Conservation (phyloP, 2,329 filamentous ascomycete genomes). For the Colletotrichum musae region DNA sequence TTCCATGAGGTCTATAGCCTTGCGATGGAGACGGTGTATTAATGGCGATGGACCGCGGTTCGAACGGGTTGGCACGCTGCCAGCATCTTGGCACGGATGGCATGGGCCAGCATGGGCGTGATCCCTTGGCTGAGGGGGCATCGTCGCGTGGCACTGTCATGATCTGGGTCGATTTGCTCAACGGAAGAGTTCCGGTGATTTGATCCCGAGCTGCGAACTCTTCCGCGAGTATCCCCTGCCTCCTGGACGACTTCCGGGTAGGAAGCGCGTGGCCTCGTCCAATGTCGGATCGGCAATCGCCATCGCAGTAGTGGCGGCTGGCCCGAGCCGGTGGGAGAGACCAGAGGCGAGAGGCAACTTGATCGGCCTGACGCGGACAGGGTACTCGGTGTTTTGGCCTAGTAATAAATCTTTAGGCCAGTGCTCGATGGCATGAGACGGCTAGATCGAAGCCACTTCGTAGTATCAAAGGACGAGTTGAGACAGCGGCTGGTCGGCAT, state of each 20-base stretch:
- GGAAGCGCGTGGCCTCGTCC: not conserved
- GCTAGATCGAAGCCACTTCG: not conserved
- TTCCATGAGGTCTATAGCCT: too few relatives aligned
- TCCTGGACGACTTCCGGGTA: not conserved
- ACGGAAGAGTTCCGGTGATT: not conserved
- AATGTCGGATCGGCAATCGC: slow-evolving; percentile 2
- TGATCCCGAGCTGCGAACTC: not conserved
- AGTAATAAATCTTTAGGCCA: not conserved
- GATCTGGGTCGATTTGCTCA: not conserved
- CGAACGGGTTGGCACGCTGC: not conserved
- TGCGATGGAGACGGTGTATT: too few relatives aligned
- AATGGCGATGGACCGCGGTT: too few relatives aligned
- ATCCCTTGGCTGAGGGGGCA: not conserved
- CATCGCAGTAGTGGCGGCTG: not conserved
- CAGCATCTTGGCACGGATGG: slow-evolving; percentile 4
- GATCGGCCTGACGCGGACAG: not conserved
- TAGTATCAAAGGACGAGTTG: too few relatives aligned
- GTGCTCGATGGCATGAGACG: not conserved
- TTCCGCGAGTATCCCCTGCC: not conserved
- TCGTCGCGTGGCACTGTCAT: slow-evolving; percentile 4
- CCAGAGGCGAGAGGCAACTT: not conserved
- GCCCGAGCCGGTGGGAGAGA: not conserved
- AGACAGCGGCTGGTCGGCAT: too few relatives aligned
- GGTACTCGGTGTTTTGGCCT: not conserved
- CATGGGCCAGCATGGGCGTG: not conserved